phyloP scores from a whole-genome alignment of 2,329 filamentous ascomycete genomes.

The Ambrosiella xylebori region DNA sequence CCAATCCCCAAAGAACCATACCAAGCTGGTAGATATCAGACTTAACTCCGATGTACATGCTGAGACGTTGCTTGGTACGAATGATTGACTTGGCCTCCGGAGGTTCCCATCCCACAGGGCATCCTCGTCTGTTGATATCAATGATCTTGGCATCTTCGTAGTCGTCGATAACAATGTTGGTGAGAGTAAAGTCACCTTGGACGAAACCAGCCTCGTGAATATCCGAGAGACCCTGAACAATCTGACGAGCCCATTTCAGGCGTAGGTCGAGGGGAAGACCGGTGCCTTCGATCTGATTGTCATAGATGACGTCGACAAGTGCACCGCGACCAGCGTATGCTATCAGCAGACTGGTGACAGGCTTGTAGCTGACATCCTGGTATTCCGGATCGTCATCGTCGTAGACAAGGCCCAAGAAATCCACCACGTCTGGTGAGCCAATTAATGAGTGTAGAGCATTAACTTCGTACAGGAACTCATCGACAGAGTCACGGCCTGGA shows the following conservation, averaged over 20 bases:
- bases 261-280: conserved; percentile 51
- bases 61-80: conserved; percentile 73
- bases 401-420: conserved; percentile 73
- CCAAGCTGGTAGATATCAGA: conserved; percentile 91
- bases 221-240: conserved; percentile 73
- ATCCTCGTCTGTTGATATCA: conserved; percentile 94
- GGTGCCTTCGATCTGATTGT: conserved; percentile 30
- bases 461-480: conserved; percentile 94
- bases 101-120: conserved; percentile 92
- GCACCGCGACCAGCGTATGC: conserved; percentile 74
- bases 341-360: conserved; percentile 79
- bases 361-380: conserved; percentile 27
- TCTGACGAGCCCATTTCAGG: conserved; percentile 80
- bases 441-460: conserved; percentile 73
- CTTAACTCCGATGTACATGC: conserved; percentile 96
- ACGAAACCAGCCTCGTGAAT: conserved; percentile 95
- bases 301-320: conserved; percentile 80
- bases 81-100: conserved; percentile 78
- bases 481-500: conserved; percentile 81
- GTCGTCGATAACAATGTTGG: conserved; percentile 86
- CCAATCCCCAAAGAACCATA: conserved; percentile 91
- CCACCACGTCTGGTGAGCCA: conserved; percentile 60
- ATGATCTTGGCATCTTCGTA: conserved; percentile 86
- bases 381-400: conserved; percentile 53
- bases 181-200: conserved; percentile 91